Evolutionary conservation across 495 filamentous ascomycete species (phyloP).

Genomic region (Neurospora sp.): DNA sequence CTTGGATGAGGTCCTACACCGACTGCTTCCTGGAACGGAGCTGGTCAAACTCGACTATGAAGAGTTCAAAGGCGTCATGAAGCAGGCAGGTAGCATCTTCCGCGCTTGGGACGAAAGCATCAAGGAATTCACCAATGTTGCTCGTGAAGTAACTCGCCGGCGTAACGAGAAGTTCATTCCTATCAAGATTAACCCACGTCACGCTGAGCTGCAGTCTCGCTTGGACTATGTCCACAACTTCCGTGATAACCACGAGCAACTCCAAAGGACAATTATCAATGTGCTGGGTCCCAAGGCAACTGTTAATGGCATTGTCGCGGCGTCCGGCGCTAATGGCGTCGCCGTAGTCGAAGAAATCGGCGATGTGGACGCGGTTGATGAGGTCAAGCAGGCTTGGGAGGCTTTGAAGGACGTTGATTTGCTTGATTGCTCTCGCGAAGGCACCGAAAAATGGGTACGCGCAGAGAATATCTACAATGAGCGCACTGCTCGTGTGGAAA

Average conservation of each 20-base stretch:
- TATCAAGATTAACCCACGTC: conserved; percentile 82
- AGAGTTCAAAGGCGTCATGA: conserved; percentile 81
- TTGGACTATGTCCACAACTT: conserved; percentile 90
- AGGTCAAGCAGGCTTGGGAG: conserved; percentile 88
- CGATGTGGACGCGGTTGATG: conserved; percentile 95
- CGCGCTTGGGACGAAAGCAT: conserved; percentile 86
- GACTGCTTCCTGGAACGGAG: conserved; percentile 71
- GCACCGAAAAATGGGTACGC: conserved; percentile 80
- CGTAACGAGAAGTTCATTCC: conserved; percentile 96
- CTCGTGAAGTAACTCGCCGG: conserved; percentile 81
- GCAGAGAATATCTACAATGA: conserved; percentile 95
- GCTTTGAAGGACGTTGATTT: conserved; percentile 90
- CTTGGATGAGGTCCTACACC: conserved; percentile 74
- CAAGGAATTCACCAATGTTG: conserved; percentile 96
- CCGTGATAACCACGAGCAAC: conserved; percentile 90
- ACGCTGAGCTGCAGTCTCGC: conserved; percentile 76
- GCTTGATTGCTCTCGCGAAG: conserved; percentile 80
- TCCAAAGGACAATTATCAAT: conserved; percentile 90
- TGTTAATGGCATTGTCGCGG: conserved; percentile 38
- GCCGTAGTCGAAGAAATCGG: conserved; percentile 86
- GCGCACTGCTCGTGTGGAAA: conserved; percentile 90
- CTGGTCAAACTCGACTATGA: conserved; percentile 86
- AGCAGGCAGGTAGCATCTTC: conserved; percentile 74
- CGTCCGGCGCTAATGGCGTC: conserved; percentile 45
- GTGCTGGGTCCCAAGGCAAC: conserved; percentile 69